phyloP scores from a whole-genome alignment of 2,329 filamentous ascomycete genomes.

The Metarhizium anisopliae region DNA sequence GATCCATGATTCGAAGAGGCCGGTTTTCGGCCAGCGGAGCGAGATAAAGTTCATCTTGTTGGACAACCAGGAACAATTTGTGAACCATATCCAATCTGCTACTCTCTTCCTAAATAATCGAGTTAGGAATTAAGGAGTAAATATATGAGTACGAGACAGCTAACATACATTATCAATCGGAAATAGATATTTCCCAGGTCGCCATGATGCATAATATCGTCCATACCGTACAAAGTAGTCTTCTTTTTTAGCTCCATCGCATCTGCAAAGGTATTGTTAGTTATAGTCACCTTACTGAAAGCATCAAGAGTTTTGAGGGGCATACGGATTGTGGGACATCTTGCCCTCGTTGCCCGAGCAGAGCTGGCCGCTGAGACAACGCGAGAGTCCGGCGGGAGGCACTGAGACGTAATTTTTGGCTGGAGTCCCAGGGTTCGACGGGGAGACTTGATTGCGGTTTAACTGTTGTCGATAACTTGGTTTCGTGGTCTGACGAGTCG shows the following conservation, averaged over 20 bases:
- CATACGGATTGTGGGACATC: constrained; percentile 5
- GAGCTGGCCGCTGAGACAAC: not conserved
- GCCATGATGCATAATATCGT: constrained; percentile 59
- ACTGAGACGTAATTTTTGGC: not conserved
- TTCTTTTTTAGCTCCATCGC: too few relatives aligned
- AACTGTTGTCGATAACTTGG: too few relatives aligned
- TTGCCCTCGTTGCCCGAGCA: not conserved
- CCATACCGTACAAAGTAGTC: constrained; percentile 47
- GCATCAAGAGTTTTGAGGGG: not conserved
- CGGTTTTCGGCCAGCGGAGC: constrained; percentile 8
- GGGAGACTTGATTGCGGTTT: not conserved
- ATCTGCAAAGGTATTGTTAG: not conserved
- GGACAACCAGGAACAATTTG: constrained; percentile 61
- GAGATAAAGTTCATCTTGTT: constrained; percentile 30
- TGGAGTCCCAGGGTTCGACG: not conserved
- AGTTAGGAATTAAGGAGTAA: constrained; percentile 9
- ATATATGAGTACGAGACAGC: not conserved
- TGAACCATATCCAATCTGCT: constrained; percentile 77
- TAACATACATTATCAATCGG: constrained; percentile 64
- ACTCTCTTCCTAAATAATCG: constrained; percentile 48
- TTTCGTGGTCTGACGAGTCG: too few relatives aligned
- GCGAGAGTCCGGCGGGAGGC: not conserved
- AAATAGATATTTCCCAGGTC: constrained; percentile 61
- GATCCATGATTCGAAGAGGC: constrained; percentile 42
- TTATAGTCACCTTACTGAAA: not conserved